Conservation (phyloP, 176 grass and related monocot species). For the Areca catechu region DNA sequence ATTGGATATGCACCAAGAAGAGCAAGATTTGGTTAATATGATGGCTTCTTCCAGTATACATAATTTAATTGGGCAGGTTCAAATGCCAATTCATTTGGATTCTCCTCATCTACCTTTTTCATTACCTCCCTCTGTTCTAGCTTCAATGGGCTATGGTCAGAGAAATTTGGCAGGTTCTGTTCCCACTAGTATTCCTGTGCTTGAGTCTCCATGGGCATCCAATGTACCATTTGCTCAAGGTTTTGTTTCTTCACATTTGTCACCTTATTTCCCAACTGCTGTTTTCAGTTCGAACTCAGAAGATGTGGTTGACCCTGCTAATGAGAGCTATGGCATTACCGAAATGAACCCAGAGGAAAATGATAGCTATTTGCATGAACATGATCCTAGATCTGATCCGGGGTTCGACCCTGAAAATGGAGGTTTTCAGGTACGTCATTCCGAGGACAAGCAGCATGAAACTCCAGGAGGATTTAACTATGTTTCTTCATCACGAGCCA, state of each 20-base stretch:
- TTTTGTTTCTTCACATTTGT: conserved; percentile 36
- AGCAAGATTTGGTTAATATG: conserved; percentile 63
- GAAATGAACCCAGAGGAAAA: conserved; percentile 31
- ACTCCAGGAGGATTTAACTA: conserved; percentile 19
- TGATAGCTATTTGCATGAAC: conserved; percentile 19
- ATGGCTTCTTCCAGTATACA: conserved; percentile 62
- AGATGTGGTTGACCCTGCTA: conserved; percentile 20
- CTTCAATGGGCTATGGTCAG: conserved; percentile 38
- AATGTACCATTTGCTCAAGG: conserved; percentile 55
- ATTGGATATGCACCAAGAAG: conserved; percentile 51
- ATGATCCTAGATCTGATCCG: conserved; percentile 30
- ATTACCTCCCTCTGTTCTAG: conserved; percentile 27
- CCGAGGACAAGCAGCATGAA: conserved; percentile 37
- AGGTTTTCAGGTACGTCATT: conserved; percentile 38
- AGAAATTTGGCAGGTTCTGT: conserved; percentile 51
- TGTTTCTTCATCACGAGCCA: not conserved
- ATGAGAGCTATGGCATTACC: conserved; percentile 25
- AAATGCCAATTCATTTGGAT: conserved; percentile 48
- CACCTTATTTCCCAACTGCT: conserved; percentile 41
- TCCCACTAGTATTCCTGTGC: conserved; percentile 33
- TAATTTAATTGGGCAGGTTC: conserved; percentile 49
- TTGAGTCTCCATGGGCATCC: conserved; percentile 39
- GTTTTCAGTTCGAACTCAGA: conserved; percentile 34
- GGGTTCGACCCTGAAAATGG: conserved; percentile 30
- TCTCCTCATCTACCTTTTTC: conserved; percentile 39